Conservation (phyloP, 192 early-diverging fungal genomes). For the Backusella morwellensis region DNA sequence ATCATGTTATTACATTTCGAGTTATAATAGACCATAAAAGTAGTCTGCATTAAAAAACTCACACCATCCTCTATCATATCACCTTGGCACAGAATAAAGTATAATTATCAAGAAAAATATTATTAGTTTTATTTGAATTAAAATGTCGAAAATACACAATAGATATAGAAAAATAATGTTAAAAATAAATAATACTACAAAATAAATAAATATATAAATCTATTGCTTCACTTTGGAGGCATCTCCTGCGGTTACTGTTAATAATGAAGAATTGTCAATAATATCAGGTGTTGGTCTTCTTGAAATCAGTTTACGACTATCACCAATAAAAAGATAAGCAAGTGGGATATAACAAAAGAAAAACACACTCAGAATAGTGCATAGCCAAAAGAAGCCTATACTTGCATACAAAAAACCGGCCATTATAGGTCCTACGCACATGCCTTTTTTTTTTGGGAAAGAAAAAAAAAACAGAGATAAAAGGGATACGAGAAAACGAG, state of each 20-base stretch:
- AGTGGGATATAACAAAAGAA: conserved; percentile 19
- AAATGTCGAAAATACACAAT: not conserved
- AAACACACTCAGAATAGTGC: conserved; percentile 13
- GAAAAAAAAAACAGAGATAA: not conserved
- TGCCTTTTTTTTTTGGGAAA: not conserved
- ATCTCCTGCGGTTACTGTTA: not conserved
- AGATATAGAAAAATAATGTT: not conserved
- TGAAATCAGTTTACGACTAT: not conserved
- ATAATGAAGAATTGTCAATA: not conserved
- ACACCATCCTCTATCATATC: no score
- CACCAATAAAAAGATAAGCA: conserved; percentile 22
- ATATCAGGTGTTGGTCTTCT: not conserved
- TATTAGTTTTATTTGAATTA: no score
- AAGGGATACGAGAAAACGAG: not conserved
- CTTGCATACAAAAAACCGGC: conserved; percentile 26
- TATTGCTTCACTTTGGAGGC: not conserved
- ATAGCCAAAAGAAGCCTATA: conserved; percentile 37
- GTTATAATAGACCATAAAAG: no score
- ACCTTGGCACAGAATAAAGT: no score
- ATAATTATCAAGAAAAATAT: no score
- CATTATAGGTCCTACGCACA: conserved; percentile 26
- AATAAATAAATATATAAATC: not conserved
- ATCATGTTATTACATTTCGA: no score
- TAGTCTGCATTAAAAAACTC: no score
- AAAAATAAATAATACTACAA: not conserved